phyloP scores from a whole-genome alignment of 768 basidiomycete genomes.

The Kwoniella sp. region DNA sequence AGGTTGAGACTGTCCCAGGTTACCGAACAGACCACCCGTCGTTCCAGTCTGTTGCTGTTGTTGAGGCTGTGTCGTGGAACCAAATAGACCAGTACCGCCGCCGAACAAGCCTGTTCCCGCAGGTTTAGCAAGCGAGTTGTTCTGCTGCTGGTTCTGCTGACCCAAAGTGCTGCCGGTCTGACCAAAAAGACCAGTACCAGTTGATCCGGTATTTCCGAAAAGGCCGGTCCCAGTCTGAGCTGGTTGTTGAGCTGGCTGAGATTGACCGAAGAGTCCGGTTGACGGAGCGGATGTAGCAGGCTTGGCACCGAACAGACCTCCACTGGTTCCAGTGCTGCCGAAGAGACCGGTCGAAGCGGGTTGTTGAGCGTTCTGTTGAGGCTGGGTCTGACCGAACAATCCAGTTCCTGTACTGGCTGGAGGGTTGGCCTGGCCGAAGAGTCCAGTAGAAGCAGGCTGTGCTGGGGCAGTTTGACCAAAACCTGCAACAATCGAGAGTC shows the following conservation, averaged over 20 bases:
- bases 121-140: conserved; percentile 31
- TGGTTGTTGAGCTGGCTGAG: conserved; percentile 27
- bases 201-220: conserved; percentile 32
- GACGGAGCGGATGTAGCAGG: conserved; percentile 32
- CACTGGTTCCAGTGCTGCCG: conserved; percentile 33
- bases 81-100: conserved; percentile 40
- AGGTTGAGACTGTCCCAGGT: conserved; percentile 56
- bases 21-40: conserved; percentile 51
- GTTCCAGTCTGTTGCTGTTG: conserved; percentile 47
- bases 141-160: conserved; percentile 53
- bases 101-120: conserved; percentile 38
- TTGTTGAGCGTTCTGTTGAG: conserved; percentile 24
- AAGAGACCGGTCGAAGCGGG: conserved; percentile 31
- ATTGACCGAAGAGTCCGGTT: conserved; percentile 55
- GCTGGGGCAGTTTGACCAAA: conserved; percentile 32
- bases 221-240: conserved; percentile 12
- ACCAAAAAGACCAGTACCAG: conserved; percentile 47
- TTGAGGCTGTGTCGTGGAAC: conserved; percentile 42
- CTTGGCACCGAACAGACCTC: conserved; percentile 32
- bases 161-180: conserved; percentile 51
- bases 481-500: conserved; percentile 15
- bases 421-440: conserved; percentile 29
- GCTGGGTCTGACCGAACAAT: conserved; percentile 37
- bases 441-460: conserved; percentile 33
- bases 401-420: conserved; percentile 20